Evolutionary conservation across 2,329 filamentous ascomycete species (phyloP).

Genomic region (Tolypocladium amazonense): DNA sequence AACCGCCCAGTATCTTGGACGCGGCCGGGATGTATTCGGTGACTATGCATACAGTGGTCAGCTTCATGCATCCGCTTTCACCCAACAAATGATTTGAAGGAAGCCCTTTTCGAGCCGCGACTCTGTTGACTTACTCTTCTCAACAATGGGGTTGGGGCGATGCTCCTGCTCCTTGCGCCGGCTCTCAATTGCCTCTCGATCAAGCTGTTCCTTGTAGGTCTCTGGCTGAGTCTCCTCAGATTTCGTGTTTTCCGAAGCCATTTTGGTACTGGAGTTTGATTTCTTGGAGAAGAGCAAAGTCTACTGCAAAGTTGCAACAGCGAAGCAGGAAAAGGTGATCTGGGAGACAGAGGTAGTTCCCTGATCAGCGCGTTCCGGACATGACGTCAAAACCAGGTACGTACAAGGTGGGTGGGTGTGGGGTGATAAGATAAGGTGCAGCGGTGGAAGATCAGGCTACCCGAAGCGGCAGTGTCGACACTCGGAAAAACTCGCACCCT

Average conservation of each 20-base stretch:
- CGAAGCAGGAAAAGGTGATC: background rate
- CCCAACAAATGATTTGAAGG: background rate
- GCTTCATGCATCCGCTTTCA: background rate
- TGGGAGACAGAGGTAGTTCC: background rate
- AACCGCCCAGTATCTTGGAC: slow-evolving; percentile 27
- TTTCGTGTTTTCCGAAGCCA: slow-evolving; percentile 3
- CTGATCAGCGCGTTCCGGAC: background rate
- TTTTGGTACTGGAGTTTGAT: background rate
- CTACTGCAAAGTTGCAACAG: background rate
- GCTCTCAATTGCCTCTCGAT: slow-evolving; percentile 27
- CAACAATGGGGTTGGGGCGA: slow-evolving; percentile 25
- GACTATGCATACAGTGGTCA: slow-evolving; percentile 15
- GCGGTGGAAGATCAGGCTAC: background rate
- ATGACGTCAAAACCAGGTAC: slow-evolving; percentile 1
- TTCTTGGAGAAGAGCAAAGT: background rate
- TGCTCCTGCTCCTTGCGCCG: slow-evolving; percentile 13
- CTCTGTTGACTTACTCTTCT: slow-evolving; percentile 26
- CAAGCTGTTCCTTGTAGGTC: slow-evolving; percentile 33
- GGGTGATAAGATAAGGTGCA: slow-evolving; percentile 1
- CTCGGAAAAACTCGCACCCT: background rate
- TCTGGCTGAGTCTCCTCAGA: slow-evolving; percentile 7
- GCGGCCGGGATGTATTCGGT: slow-evolving; percentile 32
- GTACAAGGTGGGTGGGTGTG: too few relatives aligned
- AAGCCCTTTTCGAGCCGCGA: background rate
- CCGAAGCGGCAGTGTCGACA: background rate